Evolutionary conservation across 768 basidiomycete genomes (phyloP), one percentile per base, ranked within the genome.

Genomic region (Saitozyma podzolica): DNA sequence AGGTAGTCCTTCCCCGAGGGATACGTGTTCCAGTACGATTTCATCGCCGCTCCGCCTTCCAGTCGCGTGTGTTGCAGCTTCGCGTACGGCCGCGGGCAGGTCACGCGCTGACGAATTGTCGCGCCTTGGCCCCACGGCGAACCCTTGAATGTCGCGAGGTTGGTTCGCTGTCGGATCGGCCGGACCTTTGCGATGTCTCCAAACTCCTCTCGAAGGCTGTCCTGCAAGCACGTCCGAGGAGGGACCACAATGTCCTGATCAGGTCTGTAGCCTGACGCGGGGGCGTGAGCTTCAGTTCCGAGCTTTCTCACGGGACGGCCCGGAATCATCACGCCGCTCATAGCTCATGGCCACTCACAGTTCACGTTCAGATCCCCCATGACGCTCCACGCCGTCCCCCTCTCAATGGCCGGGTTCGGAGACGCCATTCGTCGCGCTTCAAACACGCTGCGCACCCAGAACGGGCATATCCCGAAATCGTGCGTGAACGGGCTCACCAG

Each of bases 231-330:
- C 2, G 68, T 70, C 39, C 75, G 66, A 42, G 70, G 63, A 1
- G 75, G 75, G 39, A 76, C 68, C 40, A 74, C 69, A 53, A 74
- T 62, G 56, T 76, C 73, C 58, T 71, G 73, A 37, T 73, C 66
- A 58, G 40, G 42, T 19, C 29, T 29, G 41, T 56, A 61, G 14
- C 54, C 39, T 54, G 37, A n/a, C n/a, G n/a, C n/a, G n/a, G 29
- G 29, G 29, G 5, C 5, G 5, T 29, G 29, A 29, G 29, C 29
- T 29, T 29, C 17, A 17, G 17, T 42, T 29, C 29, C 29, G 29
- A 29, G n/a, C n/a, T n/a, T n/a, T n/a, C n/a, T n/a, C n/a, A n/a
- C n/a, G n/a, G n/a, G n/a, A n/a, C n/a, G n/a, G n/a, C n/a, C n/a
- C n/a, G n/a, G n/a, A 29, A 29, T 29, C 29, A 29, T 29, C 29